Evolutionary conservation across 2,329 filamentous ascomycete species (phyloP), one percentile per base, ranked within the genome.

Genomic region (Beauveria rudraprayagi): DNA sequence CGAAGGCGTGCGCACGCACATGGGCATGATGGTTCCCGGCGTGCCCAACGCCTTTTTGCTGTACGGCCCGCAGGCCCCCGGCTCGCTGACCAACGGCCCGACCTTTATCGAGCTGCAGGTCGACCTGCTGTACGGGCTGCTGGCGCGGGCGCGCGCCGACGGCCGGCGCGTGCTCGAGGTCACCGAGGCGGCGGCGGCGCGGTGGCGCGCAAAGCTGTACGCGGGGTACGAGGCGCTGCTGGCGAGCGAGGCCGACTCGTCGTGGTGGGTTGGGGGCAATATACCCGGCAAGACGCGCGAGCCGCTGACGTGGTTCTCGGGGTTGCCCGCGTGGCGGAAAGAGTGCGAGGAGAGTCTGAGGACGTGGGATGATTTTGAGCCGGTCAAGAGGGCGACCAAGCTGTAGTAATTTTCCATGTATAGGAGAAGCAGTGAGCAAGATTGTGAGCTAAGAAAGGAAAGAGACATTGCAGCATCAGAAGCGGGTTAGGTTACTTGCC

Each of bases 11-110:
- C 17, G 51, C 47, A 68, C 66, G 4, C 63, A 65, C 26, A 58
- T 68, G 8, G 66, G 67, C 26, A 67, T 68, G 62, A 66, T 68
- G 66, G 40, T 63, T 1, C 56, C 65, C 1, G 64, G 61, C 5
- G 51, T 61, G 16, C 68, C 68, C 1, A 69, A 67, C 7, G 64
- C 64, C 17, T 68, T 68, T 28, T 48, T 69, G 46, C 26, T 69
- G 9, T 69, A 69, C 34, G 68, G 68, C 1, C 68, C 67, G 2
- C 67, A 68, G 62, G 63, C 63, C 11, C 65, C 66, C 0, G 66
- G 65, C 0, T 57, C 63, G 9, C 61, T 64, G 19, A 54, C 63
- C 10, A 67, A 68, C 24, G 64, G 62, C 5, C 67, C 66, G 19
- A 26, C 63, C 3, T 67, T 69, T 26, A 63, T 69, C 9, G 66